Evolutionary conservation across 2,329 filamentous ascomycete species (phyloP), one percentile per base, ranked within the genome.

Genomic region (Colletotrichum eremochloae): DNA sequence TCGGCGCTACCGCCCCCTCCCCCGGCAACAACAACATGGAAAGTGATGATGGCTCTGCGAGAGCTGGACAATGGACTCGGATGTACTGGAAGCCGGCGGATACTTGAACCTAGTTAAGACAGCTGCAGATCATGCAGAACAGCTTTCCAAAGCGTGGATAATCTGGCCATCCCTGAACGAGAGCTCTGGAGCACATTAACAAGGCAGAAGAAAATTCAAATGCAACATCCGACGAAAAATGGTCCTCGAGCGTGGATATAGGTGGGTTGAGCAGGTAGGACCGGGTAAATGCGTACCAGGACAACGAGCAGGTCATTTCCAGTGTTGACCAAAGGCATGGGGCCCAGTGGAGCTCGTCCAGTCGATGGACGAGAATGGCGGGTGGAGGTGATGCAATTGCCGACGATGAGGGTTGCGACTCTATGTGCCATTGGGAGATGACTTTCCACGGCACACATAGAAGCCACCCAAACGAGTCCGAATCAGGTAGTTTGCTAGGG

Each of bases 401-500:
- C 36, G 55, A 36, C n/a, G 11, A 57, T n/a, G 33, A 38, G 38
- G 33, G 55, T 24, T 24, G 33, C 53, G 53, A 12, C 11, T 40
- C n/a, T 24, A 2, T 57, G 20, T 57, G 20, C 55, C 14, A 57
- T 24, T 7, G 55, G 55, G 8, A 57, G 55, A 57, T 40, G 33
- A 40, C n/a, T 24, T 57, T 33, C 20, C 20, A 7, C 36, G 12
- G 36, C 33, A 38, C 31, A 38, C 53, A 38, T 5, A 18, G 38
- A 7, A 9, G 55, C 33, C 38, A 20, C 38, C 33, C 40, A 31
- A 11, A 33, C 50, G 18, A 31, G 48, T 18, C 48, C 56, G 38
- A 63, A 63, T 40, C 14, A 29, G 66, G 31, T n/a, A 53, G 50
- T 55, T 55, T 68, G 58, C 66, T 40, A 20, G 38, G 38, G 42